Conservation (phyloP, 768 basidiomycete genomes). For the Infundibulicybe gibba region DNA sequence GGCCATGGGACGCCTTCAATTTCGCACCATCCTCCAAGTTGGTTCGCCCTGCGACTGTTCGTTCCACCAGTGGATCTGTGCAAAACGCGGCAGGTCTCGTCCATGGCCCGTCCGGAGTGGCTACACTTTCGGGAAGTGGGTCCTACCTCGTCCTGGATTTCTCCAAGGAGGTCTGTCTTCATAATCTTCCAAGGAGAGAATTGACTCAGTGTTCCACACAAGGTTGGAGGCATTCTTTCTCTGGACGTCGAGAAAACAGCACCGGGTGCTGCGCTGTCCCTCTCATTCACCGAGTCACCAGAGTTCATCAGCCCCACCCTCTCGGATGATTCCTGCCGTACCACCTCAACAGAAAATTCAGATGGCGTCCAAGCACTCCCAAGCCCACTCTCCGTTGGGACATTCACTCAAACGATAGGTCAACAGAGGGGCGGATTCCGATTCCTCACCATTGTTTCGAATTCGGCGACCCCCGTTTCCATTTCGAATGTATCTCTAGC, state of each 20-base stretch:
- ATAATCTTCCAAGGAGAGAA: background rate
- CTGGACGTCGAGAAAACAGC: conserved; percentile 22
- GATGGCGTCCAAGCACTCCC: conserved; percentile 32
- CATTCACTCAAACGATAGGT: conserved; percentile 29
- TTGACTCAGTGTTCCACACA: background rate
- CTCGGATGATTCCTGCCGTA: conserved; percentile 37
- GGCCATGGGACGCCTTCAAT: conserved; percentile 43
- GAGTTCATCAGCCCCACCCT: conserved; percentile 38
- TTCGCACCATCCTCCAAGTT: conserved; percentile 29
- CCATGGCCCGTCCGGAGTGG: conserved; percentile 12
- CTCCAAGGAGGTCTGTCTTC: conserved; percentile 26
- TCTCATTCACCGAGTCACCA: conserved; percentile 49
- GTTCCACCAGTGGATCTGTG: conserved; percentile 21
- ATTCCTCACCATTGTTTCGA: conserved; percentile 41
- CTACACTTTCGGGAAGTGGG: conserved; percentile 24
- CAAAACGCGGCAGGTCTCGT: conserved; percentile 20
- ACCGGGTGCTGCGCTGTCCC: conserved; percentile 29
- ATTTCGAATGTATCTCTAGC: conserved; percentile 39
- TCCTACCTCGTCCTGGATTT: conserved; percentile 37
- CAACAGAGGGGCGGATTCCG: conserved; percentile 45
- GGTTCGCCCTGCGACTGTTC: conserved; percentile 24
- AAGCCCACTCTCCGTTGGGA: conserved; percentile 19
- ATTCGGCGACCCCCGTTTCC: conserved; percentile 27
- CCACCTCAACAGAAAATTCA: conserved; percentile 16
- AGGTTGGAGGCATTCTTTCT: conserved; percentile 30